phyloP scores from a whole-genome alignment of 176 grass and related monocot genomes.

The Oryza australiensis region DNA sequence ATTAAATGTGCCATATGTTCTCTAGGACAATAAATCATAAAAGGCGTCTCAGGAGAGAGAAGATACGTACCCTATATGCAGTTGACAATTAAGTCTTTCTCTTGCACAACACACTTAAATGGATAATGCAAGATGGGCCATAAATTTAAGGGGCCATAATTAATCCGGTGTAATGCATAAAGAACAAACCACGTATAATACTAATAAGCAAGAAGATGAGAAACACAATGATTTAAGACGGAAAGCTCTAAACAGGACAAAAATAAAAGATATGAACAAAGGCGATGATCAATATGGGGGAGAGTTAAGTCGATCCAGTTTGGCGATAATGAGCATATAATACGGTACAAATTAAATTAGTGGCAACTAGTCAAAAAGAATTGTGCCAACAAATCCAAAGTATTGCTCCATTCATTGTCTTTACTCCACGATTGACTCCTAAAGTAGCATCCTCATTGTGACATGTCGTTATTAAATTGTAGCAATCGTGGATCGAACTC shows the following conservation, averaged over 20 bases:
- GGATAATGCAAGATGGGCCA: background rate
- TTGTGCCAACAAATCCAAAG: background rate
- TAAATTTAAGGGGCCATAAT: background rate
- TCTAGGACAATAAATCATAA: background rate
- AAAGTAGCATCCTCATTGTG: background rate
- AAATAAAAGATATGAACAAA: background rate
- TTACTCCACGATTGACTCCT: background rate
- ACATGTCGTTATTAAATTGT: background rate
- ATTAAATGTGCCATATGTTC: background rate
- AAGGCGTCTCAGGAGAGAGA: background rate
- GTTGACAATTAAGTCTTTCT: background rate
- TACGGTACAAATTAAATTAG: background rate
- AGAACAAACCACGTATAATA: background rate
- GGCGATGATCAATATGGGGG: background rate
- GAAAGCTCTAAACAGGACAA: background rate
- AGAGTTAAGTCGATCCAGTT: background rate
- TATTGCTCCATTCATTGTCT: background rate
- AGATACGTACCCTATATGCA: background rate
- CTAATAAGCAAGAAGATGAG: background rate
- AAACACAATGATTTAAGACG: background rate
- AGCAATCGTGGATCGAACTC: background rate
- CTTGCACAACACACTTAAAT: background rate
- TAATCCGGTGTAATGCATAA: background rate
- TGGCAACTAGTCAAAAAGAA: background rate
- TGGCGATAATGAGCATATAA: background rate